Evolutionary conservation across 2,329 filamentous ascomycete genomes (phyloP).

Genomic region (Calonectria montana): DNA sequence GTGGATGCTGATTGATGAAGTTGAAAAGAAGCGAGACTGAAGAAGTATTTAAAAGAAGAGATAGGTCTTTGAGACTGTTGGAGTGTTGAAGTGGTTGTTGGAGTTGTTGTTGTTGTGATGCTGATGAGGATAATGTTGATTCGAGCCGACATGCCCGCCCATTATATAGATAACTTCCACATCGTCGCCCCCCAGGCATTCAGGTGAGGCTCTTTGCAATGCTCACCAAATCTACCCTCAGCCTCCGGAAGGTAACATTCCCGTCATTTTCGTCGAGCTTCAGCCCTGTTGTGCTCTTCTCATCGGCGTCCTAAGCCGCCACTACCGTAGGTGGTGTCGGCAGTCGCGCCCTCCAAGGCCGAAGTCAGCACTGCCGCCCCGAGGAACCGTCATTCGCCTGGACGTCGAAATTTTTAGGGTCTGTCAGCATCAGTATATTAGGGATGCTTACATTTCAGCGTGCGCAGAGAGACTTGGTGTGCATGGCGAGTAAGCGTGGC

Average conservation of each 20-base stretch:
- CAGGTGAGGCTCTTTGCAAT: slow-evolving; percentile 3
- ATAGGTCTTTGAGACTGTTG: neutral
- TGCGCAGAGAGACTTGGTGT: neutral
- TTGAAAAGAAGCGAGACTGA: neutral
- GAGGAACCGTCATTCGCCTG: slow-evolving; percentile 4
- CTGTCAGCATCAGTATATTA: neutral
- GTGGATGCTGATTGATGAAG: slow-evolving; percentile 17
- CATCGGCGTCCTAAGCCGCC: slow-evolving; percentile 18
- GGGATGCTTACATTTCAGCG: slow-evolving; percentile 5
- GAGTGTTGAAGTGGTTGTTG: neutral
- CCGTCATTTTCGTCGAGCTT: neutral
- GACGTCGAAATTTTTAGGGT: neutral
- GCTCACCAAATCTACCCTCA: neutral
- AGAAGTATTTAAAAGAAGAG: neutral
- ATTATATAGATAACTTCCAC: slow-evolving; percentile 39
- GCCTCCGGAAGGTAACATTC: slow-evolving; percentile 5
- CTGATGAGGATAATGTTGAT: slow-evolving; percentile 27
- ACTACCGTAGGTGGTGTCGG: neutral
- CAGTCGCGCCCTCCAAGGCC: neutral
- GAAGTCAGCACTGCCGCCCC: slow-evolving; percentile 18
- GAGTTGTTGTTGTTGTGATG: slow-evolving; percentile 22
- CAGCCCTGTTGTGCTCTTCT: slow-evolving; percentile 19
- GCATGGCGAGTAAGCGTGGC: slow-evolving; percentile 16
- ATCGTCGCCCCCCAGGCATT: neutral
- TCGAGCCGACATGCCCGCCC: slow-evolving; percentile 17